Percentiles rank a stretch among this genome's conserved stretches.
Evolutionary conservation across 306 rosid species (phyloP).

Genomic region (Leucaena leucocephala): DNA sequence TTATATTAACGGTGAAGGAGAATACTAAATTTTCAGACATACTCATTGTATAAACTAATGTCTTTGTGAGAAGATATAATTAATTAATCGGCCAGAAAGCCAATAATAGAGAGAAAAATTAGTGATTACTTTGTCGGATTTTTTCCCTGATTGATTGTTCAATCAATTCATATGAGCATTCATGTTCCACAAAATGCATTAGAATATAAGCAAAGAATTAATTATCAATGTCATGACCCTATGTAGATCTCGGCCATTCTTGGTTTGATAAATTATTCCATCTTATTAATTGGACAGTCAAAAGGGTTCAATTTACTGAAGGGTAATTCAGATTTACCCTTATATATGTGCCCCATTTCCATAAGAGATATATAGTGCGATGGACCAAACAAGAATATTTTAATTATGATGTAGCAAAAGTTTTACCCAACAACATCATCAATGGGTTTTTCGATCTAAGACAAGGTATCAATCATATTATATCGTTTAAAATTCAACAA

Average conservation of each 20-base stretch:
- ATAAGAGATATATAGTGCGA: conserved; percentile 27
- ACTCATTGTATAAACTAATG: background rate
- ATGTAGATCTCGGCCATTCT: background rate
- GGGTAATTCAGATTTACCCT: conserved; percentile 35
- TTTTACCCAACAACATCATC: conserved; percentile 36
- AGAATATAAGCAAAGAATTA: conserved; percentile 18
- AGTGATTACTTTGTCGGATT: background rate
- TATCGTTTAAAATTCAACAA: background rate
- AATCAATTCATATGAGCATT: background rate
- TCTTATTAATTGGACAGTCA: conserved; percentile 36
- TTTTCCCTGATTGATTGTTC: background rate
- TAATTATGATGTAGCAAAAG: conserved; percentile 40
- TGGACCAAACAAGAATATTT: conserved; percentile 31
- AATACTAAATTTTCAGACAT: background rate
- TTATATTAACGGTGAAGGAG: no score
- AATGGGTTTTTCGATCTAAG: conserved; percentile 25
- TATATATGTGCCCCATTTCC: conserved; percentile 26
- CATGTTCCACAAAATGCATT: conserved; percentile 5
- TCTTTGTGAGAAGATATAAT: background rate
- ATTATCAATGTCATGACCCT: conserved; percentile 33
- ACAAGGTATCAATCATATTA: background rate
- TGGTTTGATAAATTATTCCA: conserved; percentile 21
- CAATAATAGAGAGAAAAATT: background rate
- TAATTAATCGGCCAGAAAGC: background rate
- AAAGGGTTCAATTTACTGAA: conserved; percentile 33